These are phyloP conservation scores for Daldinia vernicosa DNA, from an alignment of 495 filamentous ascomycete species.

Conservation along the genomic window DNA sequence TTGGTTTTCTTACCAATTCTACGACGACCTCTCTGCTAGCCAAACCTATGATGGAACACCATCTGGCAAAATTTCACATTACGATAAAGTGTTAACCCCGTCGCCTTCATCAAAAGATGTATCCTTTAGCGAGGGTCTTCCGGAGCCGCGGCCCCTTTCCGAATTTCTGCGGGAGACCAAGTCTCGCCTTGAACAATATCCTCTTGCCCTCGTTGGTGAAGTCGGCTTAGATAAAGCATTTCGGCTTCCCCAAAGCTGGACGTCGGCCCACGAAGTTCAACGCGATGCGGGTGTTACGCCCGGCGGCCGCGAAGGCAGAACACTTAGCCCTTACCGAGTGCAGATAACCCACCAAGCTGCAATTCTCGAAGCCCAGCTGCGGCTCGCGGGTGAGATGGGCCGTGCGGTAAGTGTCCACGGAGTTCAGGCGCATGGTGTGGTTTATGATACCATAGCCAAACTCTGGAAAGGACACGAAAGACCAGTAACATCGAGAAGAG, in stretches of 20 bases:
- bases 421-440: slow-evolving; percentile 85
- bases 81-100: slow-evolving; percentile 71
- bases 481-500: slow-evolving; percentile 68
- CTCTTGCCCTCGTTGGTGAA: slow-evolving; percentile 83
- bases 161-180: slow-evolving; percentile 71
- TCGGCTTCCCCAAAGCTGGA: slow-evolving; percentile 75
- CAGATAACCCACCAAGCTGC: slow-evolving; percentile 78
- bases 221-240: slow-evolving; percentile 89
- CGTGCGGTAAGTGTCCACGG: slow-evolving; percentile 89
- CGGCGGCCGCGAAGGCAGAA: slow-evolving; percentile 81
- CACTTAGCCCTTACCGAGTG: slow-evolving; percentile 77
- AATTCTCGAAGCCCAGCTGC: slow-evolving; percentile 82
- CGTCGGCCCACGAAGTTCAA: slow-evolving; percentile 36
- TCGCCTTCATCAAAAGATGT: slow-evolving; percentile 59
- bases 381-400: slow-evolving; percentile 81
- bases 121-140: slow-evolving; percentile 72
- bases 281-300: slow-evolving; percentile 70
- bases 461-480: slow-evolving; percentile 87
- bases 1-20: slow-evolving; percentile 94
- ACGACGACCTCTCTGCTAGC: slow-evolving; percentile 64
- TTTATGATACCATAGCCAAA: slow-evolving; percentile 77
- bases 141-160: slow-evolving; percentile 74
- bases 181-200: slow-evolving; percentile 67
- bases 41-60: slow-evolving; percentile 48
- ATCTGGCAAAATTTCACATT: slow-evolving; percentile 72